These are phyloP conservation scores for Larix kaempferi DNA, from an alignment of 75 land plant genomes.

Conservation along the genomic window DNA sequence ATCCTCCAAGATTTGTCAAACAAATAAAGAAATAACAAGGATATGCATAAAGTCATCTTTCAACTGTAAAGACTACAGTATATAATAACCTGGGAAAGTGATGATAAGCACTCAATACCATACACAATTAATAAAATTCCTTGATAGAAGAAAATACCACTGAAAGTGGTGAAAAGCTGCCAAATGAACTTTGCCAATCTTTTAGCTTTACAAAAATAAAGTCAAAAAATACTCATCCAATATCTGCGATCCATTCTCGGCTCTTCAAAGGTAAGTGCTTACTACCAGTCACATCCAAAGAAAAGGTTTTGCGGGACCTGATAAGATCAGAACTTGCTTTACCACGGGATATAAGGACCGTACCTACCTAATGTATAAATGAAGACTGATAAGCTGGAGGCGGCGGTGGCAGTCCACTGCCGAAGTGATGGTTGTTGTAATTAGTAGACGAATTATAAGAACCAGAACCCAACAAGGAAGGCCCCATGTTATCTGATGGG, in stretches of 20 bases:
- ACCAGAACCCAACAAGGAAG: conserved; percentile 13
- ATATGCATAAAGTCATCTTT: background rate
- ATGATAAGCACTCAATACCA: background rate
- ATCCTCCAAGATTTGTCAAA: background rate
- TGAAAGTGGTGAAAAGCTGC: background rate
- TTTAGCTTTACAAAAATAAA: background rate
- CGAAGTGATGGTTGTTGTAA: conserved; percentile 9
- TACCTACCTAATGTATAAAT: conserved; percentile 28
- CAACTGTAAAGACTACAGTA: background rate
- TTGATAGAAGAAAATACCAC: background rate
- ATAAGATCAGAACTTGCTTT: conserved; percentile 4
- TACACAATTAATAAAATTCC: background rate
- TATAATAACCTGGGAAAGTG: background rate
- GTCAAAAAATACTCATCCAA: background rate
- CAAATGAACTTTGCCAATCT: background rate
- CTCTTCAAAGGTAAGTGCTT: background rate
- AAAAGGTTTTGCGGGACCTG: background rate
- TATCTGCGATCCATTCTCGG: background rate
- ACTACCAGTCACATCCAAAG: background rate
- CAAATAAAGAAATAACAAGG: background rate
- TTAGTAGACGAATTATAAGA: conserved; percentile 10
- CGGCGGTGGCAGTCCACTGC: conserved; percentile 51
- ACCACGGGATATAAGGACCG: background rate
- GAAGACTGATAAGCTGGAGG: conserved; percentile 49
- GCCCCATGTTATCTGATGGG: conserved; percentile 36